Evolutionary conservation across 768 basidiomycete genomes (phyloP).

Genomic region (Serendipita indica): DNA sequence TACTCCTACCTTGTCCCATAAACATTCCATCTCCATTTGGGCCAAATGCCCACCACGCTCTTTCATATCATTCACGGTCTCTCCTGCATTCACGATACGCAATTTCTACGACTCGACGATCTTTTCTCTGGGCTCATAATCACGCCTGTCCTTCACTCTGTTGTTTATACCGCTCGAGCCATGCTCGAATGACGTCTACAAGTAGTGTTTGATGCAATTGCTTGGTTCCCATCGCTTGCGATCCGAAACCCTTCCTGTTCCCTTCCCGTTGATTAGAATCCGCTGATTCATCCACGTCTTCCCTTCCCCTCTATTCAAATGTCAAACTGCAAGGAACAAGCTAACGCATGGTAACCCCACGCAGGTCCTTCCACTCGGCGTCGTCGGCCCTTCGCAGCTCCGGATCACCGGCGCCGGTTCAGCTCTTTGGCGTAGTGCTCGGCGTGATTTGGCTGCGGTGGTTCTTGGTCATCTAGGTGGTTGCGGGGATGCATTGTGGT

Average conservation of each 20-base stretch:
- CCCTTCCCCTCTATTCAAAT: neutral
- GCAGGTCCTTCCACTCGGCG: neutral
- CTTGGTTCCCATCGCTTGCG: neutral
- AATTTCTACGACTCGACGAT: neutral
- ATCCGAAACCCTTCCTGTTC: neutral
- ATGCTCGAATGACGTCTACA: neutral
- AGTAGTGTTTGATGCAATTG: neutral
- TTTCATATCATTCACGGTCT: neutral
- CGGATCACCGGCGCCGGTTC: neutral
- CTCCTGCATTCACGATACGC: neutral
- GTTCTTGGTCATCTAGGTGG: too few relatives aligned
- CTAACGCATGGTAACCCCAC: neutral
- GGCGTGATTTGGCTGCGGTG: neutral
- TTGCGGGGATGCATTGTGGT: too few relatives aligned
- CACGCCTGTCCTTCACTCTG: neutral
- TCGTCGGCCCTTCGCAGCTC: neutral
- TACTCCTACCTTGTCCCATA: neutral
- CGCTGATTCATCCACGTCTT: neutral
- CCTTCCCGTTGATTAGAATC: neutral
- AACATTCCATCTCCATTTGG: neutral
- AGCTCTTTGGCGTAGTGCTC: neutral
- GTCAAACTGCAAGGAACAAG: neutral
- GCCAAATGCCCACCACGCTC: neutral
- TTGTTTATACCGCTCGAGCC: neutral
- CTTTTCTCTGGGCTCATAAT: neutral